These are phyloP conservation scores for Cucumis variabilis DNA, from an alignment of 331 rosid species.

Conservation along the genomic window DNA sequence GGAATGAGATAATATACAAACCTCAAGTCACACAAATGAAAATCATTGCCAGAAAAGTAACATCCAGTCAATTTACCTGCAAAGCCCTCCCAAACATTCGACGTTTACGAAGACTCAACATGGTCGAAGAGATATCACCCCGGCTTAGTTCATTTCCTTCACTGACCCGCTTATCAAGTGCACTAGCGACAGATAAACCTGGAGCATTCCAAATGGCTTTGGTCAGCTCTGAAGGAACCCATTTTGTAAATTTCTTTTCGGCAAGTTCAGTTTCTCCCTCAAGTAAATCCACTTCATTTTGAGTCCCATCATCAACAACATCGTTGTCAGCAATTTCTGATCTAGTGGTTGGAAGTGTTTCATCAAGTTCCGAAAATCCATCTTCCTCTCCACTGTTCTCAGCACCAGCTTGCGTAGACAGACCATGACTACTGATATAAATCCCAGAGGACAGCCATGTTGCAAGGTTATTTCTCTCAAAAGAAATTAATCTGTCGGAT, in stretches of 20 bases:
- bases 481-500: slow-evolving; percentile 11
- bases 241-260: slow-evolving; percentile 35
- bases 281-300: slow-evolving; percentile 57
- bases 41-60: neutral
- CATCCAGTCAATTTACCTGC: slow-evolving; percentile 59
- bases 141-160: slow-evolving; percentile 70
- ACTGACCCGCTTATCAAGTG: slow-evolving; percentile 71
- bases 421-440: slow-evolving; percentile 42
- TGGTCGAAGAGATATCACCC: slow-evolving; percentile 50
- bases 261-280: slow-evolving; percentile 45
- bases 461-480: slow-evolving; percentile 37
- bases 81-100: slow-evolving; percentile 73
- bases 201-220: slow-evolving; percentile 54
- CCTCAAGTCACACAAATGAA: neutral
- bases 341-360: neutral
- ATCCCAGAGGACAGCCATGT: slow-evolving; percentile 43
- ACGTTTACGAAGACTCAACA: slow-evolving; percentile 59
- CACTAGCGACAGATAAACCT: slow-evolving; percentile 40
- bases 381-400: slow-evolving; percentile 67
- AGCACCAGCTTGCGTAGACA: slow-evolving; percentile 79
- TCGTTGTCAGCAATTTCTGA: slow-evolving; percentile 49
- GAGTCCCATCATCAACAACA: slow-evolving; percentile 36
- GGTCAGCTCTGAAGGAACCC: slow-evolving; percentile 45
- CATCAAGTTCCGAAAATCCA: too few relatives aligned
- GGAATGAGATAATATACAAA: neutral